A percentile compares a stretch with the other conserved stretches of the same genome.
phyloP scores from a whole-genome alignment of 805 yeast species.

The Candida sanyiensis region DNA sequence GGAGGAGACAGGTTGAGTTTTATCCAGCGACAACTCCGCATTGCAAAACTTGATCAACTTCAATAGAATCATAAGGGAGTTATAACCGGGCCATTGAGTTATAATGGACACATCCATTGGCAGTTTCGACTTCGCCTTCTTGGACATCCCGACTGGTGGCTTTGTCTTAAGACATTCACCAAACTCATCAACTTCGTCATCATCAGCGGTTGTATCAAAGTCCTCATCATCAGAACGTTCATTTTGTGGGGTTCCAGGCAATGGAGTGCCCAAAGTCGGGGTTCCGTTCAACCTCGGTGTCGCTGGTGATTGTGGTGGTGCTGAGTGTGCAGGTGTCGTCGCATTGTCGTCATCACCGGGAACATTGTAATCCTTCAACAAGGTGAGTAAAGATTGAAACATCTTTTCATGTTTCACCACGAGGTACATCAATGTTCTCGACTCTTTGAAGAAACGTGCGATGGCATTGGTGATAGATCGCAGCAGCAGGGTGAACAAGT shows the following conservation, averaged over 20 bases:
- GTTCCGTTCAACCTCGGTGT: slow-evolving; percentile 2
- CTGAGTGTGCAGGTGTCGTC: background rate
- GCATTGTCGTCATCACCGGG: slow-evolving; percentile 7
- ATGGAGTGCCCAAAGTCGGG: slow-evolving; percentile 8
- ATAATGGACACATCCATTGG: slow-evolving; percentile 45
- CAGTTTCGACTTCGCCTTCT: slow-evolving; percentile 46
- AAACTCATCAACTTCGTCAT: slow-evolving; percentile 23
- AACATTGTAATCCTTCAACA: slow-evolving; percentile 9
- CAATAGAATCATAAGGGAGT: slow-evolving; percentile 37
- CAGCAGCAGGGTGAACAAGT: slow-evolving; percentile 52
- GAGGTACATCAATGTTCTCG: slow-evolving; percentile 48
- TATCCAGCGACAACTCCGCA: slow-evolving; percentile 26
- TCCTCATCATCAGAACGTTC: slow-evolving; percentile 9
- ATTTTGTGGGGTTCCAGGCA: slow-evolving; percentile 10
- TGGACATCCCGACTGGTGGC: slow-evolving; percentile 57
- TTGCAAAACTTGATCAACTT: slow-evolving; percentile 28
- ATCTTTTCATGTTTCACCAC: slow-evolving; percentile 34
- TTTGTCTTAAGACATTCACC: slow-evolving; percentile 41
- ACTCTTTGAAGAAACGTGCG: slow-evolving; percentile 44
- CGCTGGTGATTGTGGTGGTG: slow-evolving; percentile 3
- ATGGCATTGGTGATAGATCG: slow-evolving; percentile 50
- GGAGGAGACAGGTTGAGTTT: slow-evolving; percentile 4
- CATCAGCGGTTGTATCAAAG: slow-evolving; percentile 11
- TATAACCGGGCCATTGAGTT: slow-evolving; percentile 49
- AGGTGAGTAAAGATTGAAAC: slow-evolving; percentile 14